Evolutionary conservation across 768 basidiomycete species (phyloP).

Genomic region (Lyophyllum semitale): DNA sequence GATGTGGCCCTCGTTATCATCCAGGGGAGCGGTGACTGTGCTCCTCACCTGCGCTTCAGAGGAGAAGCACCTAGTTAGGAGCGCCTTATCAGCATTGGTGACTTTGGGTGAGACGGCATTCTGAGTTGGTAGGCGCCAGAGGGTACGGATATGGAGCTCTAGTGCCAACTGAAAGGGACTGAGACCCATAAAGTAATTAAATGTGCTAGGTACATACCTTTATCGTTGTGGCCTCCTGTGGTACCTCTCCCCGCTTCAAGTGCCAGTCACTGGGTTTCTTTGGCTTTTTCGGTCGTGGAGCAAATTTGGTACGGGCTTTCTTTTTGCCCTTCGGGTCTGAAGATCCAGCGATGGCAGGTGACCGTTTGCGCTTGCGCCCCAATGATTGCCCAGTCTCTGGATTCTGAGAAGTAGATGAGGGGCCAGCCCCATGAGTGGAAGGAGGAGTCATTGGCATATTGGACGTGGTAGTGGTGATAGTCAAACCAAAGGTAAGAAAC

Average conservation of each 20-base stretch:
- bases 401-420: not conserved
- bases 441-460: not conserved
- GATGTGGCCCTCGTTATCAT: not conserved
- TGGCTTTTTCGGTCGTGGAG: conserved; percentile 6
- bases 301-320: not conserved
- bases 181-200: not conserved
- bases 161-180: conserved; percentile 3
- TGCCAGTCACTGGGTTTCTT: conserved; percentile 16
- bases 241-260: conserved; percentile 9
- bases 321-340: not conserved
- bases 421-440: not conserved
- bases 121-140: not conserved
- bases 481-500: not conserved
- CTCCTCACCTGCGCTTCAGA: conserved; percentile 1
- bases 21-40: conserved; percentile 1
- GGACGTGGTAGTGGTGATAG: not conserved
- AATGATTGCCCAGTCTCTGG: not conserved
- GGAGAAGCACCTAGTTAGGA: not conserved
- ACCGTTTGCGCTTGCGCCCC: not conserved
- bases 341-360: not conserved
- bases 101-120: not conserved
- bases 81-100: not conserved
- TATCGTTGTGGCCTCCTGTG: conserved; percentile 7
- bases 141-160: not conserved
- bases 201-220: conserved; percentile 6